Evolutionary conservation across 2,329 filamentous ascomycete species (phyloP).

Genomic region (Fusarium dimerum): DNA sequence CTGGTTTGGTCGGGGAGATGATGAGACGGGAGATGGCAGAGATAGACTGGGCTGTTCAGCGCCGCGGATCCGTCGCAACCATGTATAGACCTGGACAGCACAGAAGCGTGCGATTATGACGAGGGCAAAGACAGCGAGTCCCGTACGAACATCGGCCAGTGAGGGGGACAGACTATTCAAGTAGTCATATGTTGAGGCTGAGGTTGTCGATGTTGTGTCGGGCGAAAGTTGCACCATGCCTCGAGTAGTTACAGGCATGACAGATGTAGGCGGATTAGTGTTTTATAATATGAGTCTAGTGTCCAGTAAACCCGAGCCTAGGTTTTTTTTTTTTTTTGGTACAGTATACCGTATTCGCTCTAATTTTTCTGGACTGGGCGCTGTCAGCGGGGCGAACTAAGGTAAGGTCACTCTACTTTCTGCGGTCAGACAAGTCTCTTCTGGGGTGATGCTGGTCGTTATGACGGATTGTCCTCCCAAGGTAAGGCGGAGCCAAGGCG

Average conservation of each 20-base stretch:
- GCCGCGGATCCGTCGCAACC: slow-evolving; percentile 29
- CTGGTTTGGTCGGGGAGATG: slow-evolving; percentile 18
- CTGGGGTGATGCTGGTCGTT: slow-evolving; percentile 32
- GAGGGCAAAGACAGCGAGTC: slow-evolving; percentile 37
- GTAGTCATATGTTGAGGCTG: slow-evolving; percentile 25
- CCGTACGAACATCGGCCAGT: slow-evolving; percentile 29
- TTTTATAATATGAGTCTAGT: neutral
- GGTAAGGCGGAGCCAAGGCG: slow-evolving; percentile 27
- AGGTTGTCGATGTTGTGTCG: slow-evolving; percentile 24
- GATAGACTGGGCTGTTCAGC: slow-evolving; percentile 23
- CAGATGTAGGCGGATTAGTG: slow-evolving; percentile 18
- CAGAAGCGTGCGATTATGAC: slow-evolving; percentile 37
- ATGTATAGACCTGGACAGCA: slow-evolving; percentile 25
- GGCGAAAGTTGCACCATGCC: slow-evolving; percentile 33
- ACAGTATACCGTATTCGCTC: slow-evolving; percentile 26
- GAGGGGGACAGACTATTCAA: slow-evolving; percentile 34
- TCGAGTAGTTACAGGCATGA: slow-evolving; percentile 36
- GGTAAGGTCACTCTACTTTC: slow-evolving; percentile 34
- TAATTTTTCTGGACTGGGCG: slow-evolving; percentile 31
- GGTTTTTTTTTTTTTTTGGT: too few relatives aligned
- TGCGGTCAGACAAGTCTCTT: slow-evolving; percentile 36
- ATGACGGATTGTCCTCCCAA: slow-evolving; percentile 29
- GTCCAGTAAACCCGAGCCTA: too few relatives aligned
- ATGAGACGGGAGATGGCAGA: slow-evolving; percentile 16
- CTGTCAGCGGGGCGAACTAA: slow-evolving; percentile 33